Evolutionary conservation across 495 filamentous ascomycete species (phyloP), one percentile per base, ranked within the genome.

Genomic region (Pseudomonodictys pantanalensis): DNA sequence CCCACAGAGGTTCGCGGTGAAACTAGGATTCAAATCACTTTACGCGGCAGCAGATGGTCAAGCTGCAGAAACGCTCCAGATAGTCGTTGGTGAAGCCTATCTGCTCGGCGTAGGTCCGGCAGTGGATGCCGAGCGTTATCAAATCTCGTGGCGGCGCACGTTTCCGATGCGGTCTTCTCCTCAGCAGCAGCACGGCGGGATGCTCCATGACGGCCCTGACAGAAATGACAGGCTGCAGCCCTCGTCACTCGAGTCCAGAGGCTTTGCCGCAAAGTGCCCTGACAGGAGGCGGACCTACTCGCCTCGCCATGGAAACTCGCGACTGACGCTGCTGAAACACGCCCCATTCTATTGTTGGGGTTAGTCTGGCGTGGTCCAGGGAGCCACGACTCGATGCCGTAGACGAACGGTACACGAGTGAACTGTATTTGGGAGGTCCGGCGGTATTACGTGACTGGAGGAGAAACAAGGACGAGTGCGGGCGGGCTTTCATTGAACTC

Each of bases 251-350:
- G 38, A 28, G 56, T 18, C 18, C 41, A 22, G 42, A 55, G 32
- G 29, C 12, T 10, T 35, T 22, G 53, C 53, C 28, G 18, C 18
- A 55, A 10, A 24, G 26, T 62, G 58, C 28, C 58, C 32, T 15
- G 51, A 33, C 24, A 29, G 49, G 51, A 44, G 30, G 49, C 28
- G n/a, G 10, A 53, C 23, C 39, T 42, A 32, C 51, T 62, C 58
- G 58, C 51, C 58, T 55, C 42, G 42, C 20, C 17, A n/a, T 20
- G 25, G 18, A 60, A 25, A n/a, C 15, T 52, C 30, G 30, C 49
- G 49, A 54, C 45, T 11, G 33, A 41, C 44, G 58, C 53, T 56
- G 43, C 20, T 64, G 61, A 64, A 64, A 64, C 61, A 53, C 28
- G 41, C 43, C 30, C 52, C 29, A 47, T 48, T 30, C 61, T 54